Percentiles rank a stretch among this genome's conserved stretches.
These are phyloP conservation scores for Neofusicoccum kwambonambiense DNA, from an alignment of 2,329 filamentous ascomycete species.

Conservation along the genomic window DNA sequence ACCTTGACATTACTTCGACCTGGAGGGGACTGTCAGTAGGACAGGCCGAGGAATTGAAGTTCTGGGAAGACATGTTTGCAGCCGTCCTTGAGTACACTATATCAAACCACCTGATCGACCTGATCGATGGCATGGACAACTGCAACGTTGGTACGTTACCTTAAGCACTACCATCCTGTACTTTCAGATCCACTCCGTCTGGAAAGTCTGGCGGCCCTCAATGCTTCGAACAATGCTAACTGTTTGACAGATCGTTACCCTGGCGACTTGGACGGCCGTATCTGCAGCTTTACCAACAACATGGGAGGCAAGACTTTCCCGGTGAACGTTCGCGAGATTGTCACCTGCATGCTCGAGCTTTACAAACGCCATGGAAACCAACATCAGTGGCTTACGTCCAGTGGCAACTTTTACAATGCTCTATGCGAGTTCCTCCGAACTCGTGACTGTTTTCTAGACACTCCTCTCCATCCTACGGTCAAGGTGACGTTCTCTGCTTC, in stretches of 20 bases:
- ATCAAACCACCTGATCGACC: slow-evolving; percentile 21
- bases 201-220: too few relatives aligned
- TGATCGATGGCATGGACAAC: slow-evolving; percentile 19
- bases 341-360: slow-evolving; percentile 28
- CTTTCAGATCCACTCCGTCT: too few relatives aligned
- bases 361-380: slow-evolving; percentile 22
- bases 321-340: slow-evolving; percentile 26
- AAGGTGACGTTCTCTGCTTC: slow-evolving; percentile 21
- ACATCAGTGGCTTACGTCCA: slow-evolving; percentile 27
- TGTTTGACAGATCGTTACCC: not conserved
- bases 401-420: slow-evolving; percentile 27
- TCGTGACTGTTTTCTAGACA: slow-evolving; percentile 33
- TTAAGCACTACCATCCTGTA: too few relatives aligned
- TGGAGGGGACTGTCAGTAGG: slow-evolving; percentile 34
- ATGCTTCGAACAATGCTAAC: not conserved
- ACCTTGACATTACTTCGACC: slow-evolving; percentile 35
- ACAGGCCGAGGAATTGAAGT: slow-evolving; percentile 30
- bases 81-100: slow-evolving; percentile 25
- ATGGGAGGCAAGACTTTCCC: slow-evolving; percentile 5
- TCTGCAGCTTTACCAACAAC: slow-evolving; percentile 22
- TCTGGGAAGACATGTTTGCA: slow-evolving; percentile 33
- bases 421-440: slow-evolving; percentile 33
- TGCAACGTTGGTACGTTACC: slow-evolving; percentile 4
- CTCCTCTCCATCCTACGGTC: slow-evolving; percentile 21
- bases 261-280: slow-evolving; percentile 12